Conservation (phyloP, 2,329 filamentous ascomycete genomes). For the Botrytis squamosa region DNA sequence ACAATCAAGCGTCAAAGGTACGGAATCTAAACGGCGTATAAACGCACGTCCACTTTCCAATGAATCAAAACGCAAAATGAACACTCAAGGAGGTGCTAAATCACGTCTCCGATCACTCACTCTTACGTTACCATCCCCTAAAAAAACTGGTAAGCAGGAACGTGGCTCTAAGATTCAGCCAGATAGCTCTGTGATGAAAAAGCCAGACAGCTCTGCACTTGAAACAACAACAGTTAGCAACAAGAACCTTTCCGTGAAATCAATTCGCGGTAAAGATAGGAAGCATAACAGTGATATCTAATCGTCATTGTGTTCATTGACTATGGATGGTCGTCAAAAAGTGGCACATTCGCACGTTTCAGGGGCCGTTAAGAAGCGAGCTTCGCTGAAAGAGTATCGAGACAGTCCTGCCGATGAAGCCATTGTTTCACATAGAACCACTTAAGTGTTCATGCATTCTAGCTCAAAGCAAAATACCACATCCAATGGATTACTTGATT, state of each 20-base stretch:
- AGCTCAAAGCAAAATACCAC: background rate
- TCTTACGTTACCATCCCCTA: background rate
- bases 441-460: background rate
- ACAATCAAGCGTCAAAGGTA: conserved; percentile 19
- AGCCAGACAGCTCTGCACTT: background rate
- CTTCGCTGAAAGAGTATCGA: background rate
- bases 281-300: background rate
- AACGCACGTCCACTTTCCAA: background rate
- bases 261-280: background rate
- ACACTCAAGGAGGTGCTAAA: background rate
- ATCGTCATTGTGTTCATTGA: background rate
- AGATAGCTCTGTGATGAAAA: conserved; percentile 6
- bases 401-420: background rate
- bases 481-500: background rate
- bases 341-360: background rate
- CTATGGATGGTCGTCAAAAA: background rate
- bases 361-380: background rate
- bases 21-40: conserved; percentile 9
- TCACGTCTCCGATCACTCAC: background rate
- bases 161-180: background rate
- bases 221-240: background rate
- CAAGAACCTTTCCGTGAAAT: background rate
- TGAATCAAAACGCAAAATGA: background rate
- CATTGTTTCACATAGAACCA: background rate
- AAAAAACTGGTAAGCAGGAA: background rate